These are phyloP conservation scores for Plasmodium sp. DNA, from an alignment of 169 alveolate genomes.

Conservation along the genomic window DNA sequence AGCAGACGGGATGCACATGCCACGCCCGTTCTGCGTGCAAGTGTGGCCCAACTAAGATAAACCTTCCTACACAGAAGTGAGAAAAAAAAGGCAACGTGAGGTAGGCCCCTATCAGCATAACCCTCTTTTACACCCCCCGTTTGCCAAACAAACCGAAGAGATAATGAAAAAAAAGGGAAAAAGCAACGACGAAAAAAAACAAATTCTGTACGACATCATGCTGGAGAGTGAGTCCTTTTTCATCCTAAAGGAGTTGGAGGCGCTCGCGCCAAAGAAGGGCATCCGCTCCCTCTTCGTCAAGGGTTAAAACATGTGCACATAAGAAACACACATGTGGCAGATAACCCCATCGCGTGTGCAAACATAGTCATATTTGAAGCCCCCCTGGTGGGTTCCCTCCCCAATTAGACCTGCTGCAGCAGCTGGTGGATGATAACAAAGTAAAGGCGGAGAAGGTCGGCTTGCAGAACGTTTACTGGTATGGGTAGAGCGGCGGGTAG, in stretches of 20 bases:
- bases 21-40: background rate
- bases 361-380: background rate
- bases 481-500: background rate
- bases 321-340: background rate
- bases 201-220: conserved; percentile 75
- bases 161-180: conserved; percentile 70
- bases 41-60: background rate
- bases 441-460: conserved; percentile 76
- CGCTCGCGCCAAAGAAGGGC: conserved; percentile 66
- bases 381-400: background rate
- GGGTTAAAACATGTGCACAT: conserved; percentile 17
- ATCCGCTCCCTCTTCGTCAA: conserved; percentile 74
- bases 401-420: conserved; percentile 71
- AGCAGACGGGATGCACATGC: background rate
- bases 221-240: conserved; percentile 74
- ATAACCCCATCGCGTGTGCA: background rate
- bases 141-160: background rate
- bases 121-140: background rate
- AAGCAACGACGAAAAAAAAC: conserved; percentile 73
- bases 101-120: background rate
- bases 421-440: conserved; percentile 74
- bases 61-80: background rate
- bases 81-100: background rate
- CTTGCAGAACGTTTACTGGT: conserved; percentile 73
- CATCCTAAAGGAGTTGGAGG: conserved; percentile 70